phyloP scores from a whole-genome alignment of 805 yeast genomes.

The Limtongia smithiae region DNA sequence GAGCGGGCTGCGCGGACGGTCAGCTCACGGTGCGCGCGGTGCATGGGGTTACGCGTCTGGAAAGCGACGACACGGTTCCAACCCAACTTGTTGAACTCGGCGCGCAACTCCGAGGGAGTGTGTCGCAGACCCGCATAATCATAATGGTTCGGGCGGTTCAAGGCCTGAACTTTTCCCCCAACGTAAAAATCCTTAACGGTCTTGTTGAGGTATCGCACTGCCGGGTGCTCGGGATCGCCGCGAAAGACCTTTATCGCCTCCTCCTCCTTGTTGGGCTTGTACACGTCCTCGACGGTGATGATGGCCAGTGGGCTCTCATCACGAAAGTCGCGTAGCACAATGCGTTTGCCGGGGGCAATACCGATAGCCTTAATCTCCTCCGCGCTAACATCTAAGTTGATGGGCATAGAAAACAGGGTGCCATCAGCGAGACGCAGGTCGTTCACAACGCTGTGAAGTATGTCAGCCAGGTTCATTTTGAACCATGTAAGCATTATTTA shows the following conservation, averaged over 20 bases:
- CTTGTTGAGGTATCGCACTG: slow-evolving; percentile 66
- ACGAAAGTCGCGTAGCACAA: slow-evolving; percentile 75
- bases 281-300: slow-evolving; percentile 72
- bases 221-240: slow-evolving; percentile 97
- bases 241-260: slow-evolving; percentile 89
- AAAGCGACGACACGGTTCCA: slow-evolving; percentile 93
- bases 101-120: slow-evolving; percentile 86
- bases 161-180: slow-evolving; percentile 85
- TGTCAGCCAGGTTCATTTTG: background rate
- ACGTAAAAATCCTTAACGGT: slow-evolving; percentile 78
- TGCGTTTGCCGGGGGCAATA: slow-evolving; percentile 54
- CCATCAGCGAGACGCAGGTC: slow-evolving; percentile 71
- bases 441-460: slow-evolving; percentile 50
- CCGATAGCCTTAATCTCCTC: slow-evolving; percentile 44
- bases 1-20: slow-evolving; percentile 97
- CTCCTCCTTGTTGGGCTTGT: slow-evolving; percentile 69
- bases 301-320: slow-evolving; percentile 78
- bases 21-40: slow-evolving; percentile 93
- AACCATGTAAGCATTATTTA: background rate
- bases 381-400: slow-evolving; percentile 72
- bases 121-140: slow-evolving; percentile 84
- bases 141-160: slow-evolving; percentile 79
- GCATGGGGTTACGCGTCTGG: slow-evolving; percentile 99
- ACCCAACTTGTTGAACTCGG: slow-evolving; percentile 72
- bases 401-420: slow-evolving; percentile 86